Evolutionary conservation across 2,329 filamentous ascomycete genomes (phyloP), one percentile per base, ranked within the genome.

Genomic region (Fusarium paranaense): DNA sequence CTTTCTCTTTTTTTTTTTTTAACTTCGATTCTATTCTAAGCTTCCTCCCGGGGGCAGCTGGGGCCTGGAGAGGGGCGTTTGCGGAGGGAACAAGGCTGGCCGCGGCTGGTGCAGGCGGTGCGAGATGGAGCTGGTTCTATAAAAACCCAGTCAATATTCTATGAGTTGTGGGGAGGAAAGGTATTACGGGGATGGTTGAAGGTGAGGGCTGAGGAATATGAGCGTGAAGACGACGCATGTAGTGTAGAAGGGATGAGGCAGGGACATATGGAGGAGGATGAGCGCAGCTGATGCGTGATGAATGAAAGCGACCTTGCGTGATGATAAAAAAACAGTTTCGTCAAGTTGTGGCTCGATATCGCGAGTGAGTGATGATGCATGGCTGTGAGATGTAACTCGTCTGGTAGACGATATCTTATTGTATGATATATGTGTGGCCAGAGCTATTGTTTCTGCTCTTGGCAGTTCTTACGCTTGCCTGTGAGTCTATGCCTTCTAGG

Each of bases 261-360:
- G 27, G 42, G 57, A 30, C 30, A 38, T 40, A 18, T 25, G 50
- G 35, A 54, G 59, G 57, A 66, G 64, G 63, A 72, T 72, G 64
- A 69, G 62, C 69, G 63, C 62, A 32, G 69, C 56, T 59, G 66
- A 74, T 76, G 74, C 74, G 65, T 74, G 70, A 78, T 73, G 76
- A 78, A 78, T 78, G 67, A 74, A 70, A 78, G 70, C 67, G 68
- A 70, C 63, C 59, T 76, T 76, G 63, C 63, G 50, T 70, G 61
- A 70, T 70, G 52, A 65, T 59, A 65, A 54, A 30, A 30, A 56
- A 50, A 50, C 11, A 20, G 11, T 18, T 9, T 22, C 4, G 16
- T 32, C 18, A 42, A 20, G n/a, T 9, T 40, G 30, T 18, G 11
- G 30, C 5, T 20, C 9, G n/a, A 20, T 64, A 52, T n/a, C n/a